Conservation (phyloP, 176 grass and related monocot species). For the maize (Zea mays) region DNA sequence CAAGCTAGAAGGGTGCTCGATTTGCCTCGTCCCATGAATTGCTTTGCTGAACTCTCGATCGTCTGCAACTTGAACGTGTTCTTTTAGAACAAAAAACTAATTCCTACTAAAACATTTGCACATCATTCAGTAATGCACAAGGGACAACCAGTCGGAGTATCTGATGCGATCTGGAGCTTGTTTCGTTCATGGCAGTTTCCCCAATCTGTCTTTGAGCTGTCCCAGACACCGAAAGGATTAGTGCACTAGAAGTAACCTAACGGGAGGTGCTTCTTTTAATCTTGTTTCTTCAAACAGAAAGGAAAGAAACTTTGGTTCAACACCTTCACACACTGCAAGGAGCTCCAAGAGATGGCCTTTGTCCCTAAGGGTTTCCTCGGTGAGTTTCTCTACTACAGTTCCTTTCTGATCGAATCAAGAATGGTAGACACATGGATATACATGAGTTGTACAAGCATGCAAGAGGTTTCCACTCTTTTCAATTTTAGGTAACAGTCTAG, state of each 20-base stretch:
- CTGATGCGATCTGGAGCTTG: constrained; percentile 91
- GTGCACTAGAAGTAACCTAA: constrained; percentile 2
- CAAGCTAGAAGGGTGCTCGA: constrained; percentile 71
- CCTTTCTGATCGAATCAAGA: constrained; percentile 63
- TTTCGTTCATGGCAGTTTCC: constrained; percentile 80
- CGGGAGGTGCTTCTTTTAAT: no score
- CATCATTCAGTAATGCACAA: neutral
- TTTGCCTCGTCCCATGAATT: constrained; percentile 54
- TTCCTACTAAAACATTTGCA: neutral
- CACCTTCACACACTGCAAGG: constrained; percentile 80
- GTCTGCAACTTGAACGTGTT: constrained; percentile 41
- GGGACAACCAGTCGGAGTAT: constrained; percentile 81
- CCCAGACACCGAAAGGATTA: neutral
- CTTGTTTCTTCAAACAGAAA: neutral
- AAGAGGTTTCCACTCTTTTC: neutral
- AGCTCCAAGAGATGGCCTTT: constrained; percentile 80
- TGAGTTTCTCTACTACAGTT: constrained; percentile 87
- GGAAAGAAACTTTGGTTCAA: neutral
- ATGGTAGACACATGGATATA: neutral
- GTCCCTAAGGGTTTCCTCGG: constrained; percentile 72
- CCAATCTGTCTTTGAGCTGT: constrained; percentile 89
- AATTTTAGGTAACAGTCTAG: neutral
- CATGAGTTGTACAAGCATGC: neutral
- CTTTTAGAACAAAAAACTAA: constrained; percentile 25
- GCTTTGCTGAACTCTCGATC: constrained; percentile 64